Evolutionary conservation across 2,329 filamentous ascomycete species (phyloP).

Genomic region (Alternaria triticina): DNA sequence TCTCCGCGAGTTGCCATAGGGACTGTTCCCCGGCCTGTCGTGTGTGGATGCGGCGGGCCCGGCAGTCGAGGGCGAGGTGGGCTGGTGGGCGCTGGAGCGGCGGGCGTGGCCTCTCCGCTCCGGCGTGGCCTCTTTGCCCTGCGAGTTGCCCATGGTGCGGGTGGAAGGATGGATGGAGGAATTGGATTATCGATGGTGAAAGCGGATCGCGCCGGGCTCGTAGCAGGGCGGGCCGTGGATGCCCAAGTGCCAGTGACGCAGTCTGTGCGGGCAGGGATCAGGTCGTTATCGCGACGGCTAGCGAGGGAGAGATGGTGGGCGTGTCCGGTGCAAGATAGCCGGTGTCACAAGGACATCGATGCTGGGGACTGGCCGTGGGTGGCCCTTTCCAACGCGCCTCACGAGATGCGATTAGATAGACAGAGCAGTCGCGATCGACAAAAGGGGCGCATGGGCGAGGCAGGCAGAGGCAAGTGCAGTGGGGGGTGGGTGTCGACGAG

Average conservation of each 20-base stretch:
- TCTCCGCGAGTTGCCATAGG: conserved; percentile 54
- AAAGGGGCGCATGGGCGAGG: conserved; percentile 18
- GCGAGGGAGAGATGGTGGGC: conserved; percentile 21
- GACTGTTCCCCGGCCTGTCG: conserved; percentile 37
- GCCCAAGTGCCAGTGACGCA: conserved; percentile 20
- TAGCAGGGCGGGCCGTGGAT: conserved; percentile 19
- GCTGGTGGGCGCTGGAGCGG: conserved; percentile 40
- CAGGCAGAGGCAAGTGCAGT: conserved; percentile 6
- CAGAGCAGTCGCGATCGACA: conserved; percentile 19
- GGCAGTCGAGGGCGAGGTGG: conserved; percentile 39
- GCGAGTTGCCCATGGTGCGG: conserved; percentile 55
- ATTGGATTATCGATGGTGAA: conserved; percentile 13
- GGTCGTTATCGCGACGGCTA: conserved; percentile 16
- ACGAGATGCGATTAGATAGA: conserved; percentile 16
- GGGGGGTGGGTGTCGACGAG: conserved; percentile 12
- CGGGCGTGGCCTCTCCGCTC: conserved; percentile 43
- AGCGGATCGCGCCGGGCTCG: conserved; percentile 27
- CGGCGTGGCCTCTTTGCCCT: conserved; percentile 55
- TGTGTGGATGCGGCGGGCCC: conserved; percentile 32
- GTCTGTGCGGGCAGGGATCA: conserved; percentile 23
- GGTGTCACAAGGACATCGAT: conserved; percentile 50
- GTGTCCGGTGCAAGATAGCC: conserved; percentile 32
- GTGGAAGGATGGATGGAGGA: conserved; percentile 6
- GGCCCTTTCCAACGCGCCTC: conserved; percentile 15
- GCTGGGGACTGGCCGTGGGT: conserved; percentile 21